These are phyloP conservation scores for Termitomyces heimii DNA, from an alignment of 768 basidiomycete genomes.

Conservation along the genomic window DNA sequence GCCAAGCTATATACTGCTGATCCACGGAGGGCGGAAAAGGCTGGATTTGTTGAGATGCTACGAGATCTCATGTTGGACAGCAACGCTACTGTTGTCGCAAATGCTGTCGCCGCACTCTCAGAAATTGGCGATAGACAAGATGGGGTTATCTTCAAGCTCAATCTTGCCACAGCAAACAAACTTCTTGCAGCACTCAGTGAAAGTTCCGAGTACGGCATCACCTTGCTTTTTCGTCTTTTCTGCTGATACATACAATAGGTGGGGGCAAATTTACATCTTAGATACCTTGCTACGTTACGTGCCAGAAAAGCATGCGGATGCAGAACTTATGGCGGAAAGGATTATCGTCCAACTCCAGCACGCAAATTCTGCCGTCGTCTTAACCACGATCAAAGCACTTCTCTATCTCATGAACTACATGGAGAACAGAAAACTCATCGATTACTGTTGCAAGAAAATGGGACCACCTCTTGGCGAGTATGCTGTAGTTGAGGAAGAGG, in stretches of 20 bases:
- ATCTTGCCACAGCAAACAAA: conserved; percentile 82
- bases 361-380: conserved; percentile 98
- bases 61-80: conserved; percentile 88
- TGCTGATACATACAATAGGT: conserved; percentile 43
- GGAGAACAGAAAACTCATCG: conserved; percentile 80
- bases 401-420: conserved; percentile 99
- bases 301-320: conserved; percentile 83
- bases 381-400: conserved; percentile 95
- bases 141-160: conserved; percentile 88
- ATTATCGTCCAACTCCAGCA: conserved; percentile 92
- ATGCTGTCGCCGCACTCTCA: conserved; percentile 93
- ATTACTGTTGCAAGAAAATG: conserved; percentile 95
- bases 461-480: conserved; percentile 85
- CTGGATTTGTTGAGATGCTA: conserved; percentile 86
- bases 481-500: neutral
- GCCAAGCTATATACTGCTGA: conserved; percentile 93
- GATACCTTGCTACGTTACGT: conserved; percentile 92
- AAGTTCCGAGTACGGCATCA: conserved; percentile 85
- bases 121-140: conserved; percentile 96
- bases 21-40: conserved; percentile 78
- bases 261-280: conserved; percentile 98
- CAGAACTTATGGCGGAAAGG: conserved; percentile 93
- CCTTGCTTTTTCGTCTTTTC: neutral
- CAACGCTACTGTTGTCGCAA: conserved; percentile 96
- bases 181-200: conserved; percentile 87